Percentiles rank a stretch among this genome's conserved stretches.
These are phyloP conservation scores for Talaromyces marneffei DNA, from an alignment of 2,329 filamentous ascomycete species.

Conservation along the genomic window DNA sequence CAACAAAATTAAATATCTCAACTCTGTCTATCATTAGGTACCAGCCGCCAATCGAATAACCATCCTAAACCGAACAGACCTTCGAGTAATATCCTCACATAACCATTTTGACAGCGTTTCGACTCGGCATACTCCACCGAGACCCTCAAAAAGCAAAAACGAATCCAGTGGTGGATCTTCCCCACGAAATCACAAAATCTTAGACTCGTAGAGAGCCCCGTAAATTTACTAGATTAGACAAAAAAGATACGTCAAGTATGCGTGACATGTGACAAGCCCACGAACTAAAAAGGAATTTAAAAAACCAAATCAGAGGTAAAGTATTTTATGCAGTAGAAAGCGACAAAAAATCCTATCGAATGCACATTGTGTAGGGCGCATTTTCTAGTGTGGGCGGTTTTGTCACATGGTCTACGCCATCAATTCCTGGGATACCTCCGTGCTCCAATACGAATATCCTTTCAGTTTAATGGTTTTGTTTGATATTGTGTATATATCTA, in stretches of 20 bases:
- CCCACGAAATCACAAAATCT: neutral
- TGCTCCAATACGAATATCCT: neutral
- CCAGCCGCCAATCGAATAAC: neutral
- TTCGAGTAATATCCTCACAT: neutral
- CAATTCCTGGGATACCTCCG: neutral
- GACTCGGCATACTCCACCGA: neutral
- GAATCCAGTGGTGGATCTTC: neutral
- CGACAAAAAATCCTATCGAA: neutral
- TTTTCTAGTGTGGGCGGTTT: neutral
- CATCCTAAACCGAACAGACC: neutral
- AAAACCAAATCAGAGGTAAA: neutral
- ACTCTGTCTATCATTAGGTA: neutral
- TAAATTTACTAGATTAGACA: neutral
- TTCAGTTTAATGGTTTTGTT: neutral
- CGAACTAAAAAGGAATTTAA: neutral
- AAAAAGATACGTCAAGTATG: neutral
- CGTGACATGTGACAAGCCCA: neutral
- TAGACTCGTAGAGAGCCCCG: too few species aligned
- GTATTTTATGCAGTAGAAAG: neutral
- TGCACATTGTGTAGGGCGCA: neutral
- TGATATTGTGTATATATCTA: neutral
- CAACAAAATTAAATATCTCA: neutral
- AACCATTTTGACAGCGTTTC: neutral
- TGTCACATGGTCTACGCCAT: constrained; percentile 4
- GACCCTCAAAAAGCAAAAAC: neutral